Evolutionary conservation across 768 basidiomycete species (phyloP).

Genomic region (Terana coerulea): DNA sequence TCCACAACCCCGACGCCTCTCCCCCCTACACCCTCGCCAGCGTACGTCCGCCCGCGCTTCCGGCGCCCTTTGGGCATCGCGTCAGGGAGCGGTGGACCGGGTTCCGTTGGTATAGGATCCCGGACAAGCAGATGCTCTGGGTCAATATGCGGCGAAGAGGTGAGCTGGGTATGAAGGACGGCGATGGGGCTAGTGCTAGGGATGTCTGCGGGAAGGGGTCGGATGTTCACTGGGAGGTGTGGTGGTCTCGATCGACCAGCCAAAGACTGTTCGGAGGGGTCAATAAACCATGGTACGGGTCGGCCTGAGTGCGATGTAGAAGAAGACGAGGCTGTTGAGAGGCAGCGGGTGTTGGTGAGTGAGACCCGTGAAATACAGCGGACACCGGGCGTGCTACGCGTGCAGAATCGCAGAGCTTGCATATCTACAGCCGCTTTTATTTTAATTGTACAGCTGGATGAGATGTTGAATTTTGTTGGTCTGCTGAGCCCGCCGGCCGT

Average conservation of each 20-base stretch:
- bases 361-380: background rate
- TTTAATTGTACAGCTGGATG: no score
- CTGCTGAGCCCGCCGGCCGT: background rate
- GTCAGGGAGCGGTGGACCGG: slow-evolving; percentile 59
- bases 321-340: slow-evolving; percentile 9
- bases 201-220: slow-evolving; percentile 47
- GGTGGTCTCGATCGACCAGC: slow-evolving; percentile 22
- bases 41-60: slow-evolving; percentile 62
- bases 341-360: background rate
- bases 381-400: background rate
- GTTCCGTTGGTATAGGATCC: slow-evolving; percentile 43
- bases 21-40: slow-evolving; percentile 51
- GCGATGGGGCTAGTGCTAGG: slow-evolving; percentile 45
- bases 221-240: slow-evolving; percentile 21
- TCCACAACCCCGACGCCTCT: slow-evolving; percentile 66
- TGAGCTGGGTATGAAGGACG: slow-evolving; percentile 50
- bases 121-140: slow-evolving; percentile 50
- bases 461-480: background rate
- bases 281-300: slow-evolving; percentile 66
- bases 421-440: no score
- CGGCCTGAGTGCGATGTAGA: background rate
- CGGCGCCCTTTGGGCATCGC: slow-evolving; percentile 57
- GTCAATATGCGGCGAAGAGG: slow-evolving; percentile 67
- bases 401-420: background rate
- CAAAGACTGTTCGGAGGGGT: slow-evolving; percentile 31